Evolutionary conservation across 169 alveolate species (phyloP), one percentile per base, ranked within the genome.

Genomic region (Cryptosporidium ryanae): DNA sequence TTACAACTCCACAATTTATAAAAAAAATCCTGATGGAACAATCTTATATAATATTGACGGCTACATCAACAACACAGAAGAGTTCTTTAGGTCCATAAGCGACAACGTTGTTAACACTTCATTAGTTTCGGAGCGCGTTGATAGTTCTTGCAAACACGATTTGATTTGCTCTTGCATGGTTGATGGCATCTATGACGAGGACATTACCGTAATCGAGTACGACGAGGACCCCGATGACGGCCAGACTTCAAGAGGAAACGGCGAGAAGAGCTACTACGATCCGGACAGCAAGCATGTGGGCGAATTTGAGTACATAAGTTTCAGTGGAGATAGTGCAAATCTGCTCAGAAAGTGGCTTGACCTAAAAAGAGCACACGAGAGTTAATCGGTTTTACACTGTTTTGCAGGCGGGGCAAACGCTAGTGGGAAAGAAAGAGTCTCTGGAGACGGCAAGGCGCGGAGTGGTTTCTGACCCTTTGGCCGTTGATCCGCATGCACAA

Each of bases 181-280:
- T 27, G 67, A 68, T 0, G 83, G 83, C 25, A n/a, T 54, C 3
- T 25, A 21, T 25, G 55, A 68, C 1, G 83, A 68, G 23, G 83
- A 68, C 31, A 68, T 68, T 68, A 68, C 83, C 17, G 52, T 68
- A 15, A 12, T 68, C 29, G 83, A 68, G 34, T 1, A n/a, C 21
- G 82, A 66, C 46, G 82, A 38, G 12, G 64, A 66, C 29, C 82
- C 43, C n/a, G 46, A 38, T 38, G 8, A 10, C 46, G 8, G 8
- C 3, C 46, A 38, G 3, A 1, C 3, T 6, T 38, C 46, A 38
- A 38, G 13, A 10, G 61, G 15, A 21, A 25, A 46, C 49, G 15
- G 17, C 12, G 7, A 31, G 12, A 64, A 21, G 23, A 3, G 5
- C 17, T 4, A 44, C 8, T 0, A 66, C 46, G 82, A 68, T 46